A percentile compares a stretch with the other conserved stretches of the same genome.
phyloP scores from a whole-genome alignment of 805 yeast genomes.

The Yamadazyma ubonensis region DNA sequence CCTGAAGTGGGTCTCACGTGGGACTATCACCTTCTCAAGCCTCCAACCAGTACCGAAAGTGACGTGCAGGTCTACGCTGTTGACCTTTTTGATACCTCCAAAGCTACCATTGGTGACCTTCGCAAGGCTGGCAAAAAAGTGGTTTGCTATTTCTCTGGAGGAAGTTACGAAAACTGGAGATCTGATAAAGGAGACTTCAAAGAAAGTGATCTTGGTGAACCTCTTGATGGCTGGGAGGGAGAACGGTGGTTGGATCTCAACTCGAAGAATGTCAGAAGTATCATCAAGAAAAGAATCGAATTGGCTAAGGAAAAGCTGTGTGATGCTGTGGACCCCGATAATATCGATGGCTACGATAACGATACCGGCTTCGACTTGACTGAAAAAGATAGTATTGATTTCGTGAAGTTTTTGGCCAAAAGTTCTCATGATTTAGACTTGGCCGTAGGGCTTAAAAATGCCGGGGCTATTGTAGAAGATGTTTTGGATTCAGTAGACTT shows the following conservation, averaged over 20 bases:
- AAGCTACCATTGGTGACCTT: slow-evolving; percentile 14
- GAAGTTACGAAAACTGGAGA: slow-evolving; percentile 29
- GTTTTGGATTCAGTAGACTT: slow-evolving; percentile 21
- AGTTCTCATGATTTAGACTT: slow-evolving; percentile 19
- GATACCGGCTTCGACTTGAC: slow-evolving; percentile 26
- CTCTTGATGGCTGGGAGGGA: slow-evolving; percentile 27
- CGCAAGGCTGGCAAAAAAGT: slow-evolving; percentile 21
- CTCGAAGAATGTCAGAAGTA: slow-evolving; percentile 19
- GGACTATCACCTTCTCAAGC: slow-evolving; percentile 20
- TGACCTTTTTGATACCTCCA: slow-evolving; percentile 20
- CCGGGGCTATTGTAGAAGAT: slow-evolving; percentile 19
- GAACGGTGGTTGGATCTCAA: slow-evolving; percentile 25
- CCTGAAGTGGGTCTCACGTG: slow-evolving; percentile 17
- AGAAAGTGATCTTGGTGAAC: slow-evolving; percentile 21
- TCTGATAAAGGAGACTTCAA: slow-evolving; percentile 20
- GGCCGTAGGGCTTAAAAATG: slow-evolving; percentile 26
- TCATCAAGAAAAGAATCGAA: slow-evolving; percentile 21
- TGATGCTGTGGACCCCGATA: slow-evolving; percentile 31
- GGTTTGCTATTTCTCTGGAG: slow-evolving; percentile 31
- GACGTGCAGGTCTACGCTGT: slow-evolving; percentile 21
- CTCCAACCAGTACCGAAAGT: slow-evolving; percentile 10
- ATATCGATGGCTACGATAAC: slow-evolving; percentile 28
- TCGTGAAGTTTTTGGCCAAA: slow-evolving; percentile 20
- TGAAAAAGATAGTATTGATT: slow-evolving; percentile 21
- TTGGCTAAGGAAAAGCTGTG: slow-evolving; percentile 22